phyloP scores from a whole-genome alignment of 202 grass and related monocot genomes.

The Setaria italica region DNA sequence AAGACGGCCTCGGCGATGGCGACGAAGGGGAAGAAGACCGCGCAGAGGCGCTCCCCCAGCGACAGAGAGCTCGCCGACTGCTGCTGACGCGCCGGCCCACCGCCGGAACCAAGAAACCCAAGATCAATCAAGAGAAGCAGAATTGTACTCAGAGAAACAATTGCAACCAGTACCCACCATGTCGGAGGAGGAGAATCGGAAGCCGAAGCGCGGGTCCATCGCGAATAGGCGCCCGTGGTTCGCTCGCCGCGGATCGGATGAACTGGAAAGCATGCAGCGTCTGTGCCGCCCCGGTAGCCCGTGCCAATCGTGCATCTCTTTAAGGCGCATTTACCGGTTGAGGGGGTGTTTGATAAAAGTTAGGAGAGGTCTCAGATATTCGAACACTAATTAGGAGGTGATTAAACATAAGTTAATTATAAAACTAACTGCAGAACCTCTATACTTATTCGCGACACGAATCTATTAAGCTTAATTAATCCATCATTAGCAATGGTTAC shows the following conservation, averaged over 20 bases:
- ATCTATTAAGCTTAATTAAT: too few species aligned
- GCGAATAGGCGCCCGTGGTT: not conserved
- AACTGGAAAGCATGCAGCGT: not conserved
- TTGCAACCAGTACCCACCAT: constrained; percentile 11
- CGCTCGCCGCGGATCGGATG: not conserved
- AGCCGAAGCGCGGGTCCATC: constrained; percentile 50
- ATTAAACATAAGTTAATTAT: too few species aligned
- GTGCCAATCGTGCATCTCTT: too few species aligned
- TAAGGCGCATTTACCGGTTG: too few species aligned
- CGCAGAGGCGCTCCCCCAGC: constrained; percentile 64
- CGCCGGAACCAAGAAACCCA: not conserved
- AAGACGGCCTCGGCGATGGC: constrained; percentile 57
- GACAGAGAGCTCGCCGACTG: constrained; percentile 60
- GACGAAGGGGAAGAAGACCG: constrained; percentile 58
- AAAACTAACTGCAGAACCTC: too few species aligned
- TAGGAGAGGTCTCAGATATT: too few species aligned
- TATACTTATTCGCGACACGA: too few species aligned
- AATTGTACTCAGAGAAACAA: not conserved
- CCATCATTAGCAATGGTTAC: too few species aligned
- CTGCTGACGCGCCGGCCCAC: constrained; percentile 5
- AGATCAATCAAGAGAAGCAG: not conserved
- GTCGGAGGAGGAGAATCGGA: constrained; percentile 30
- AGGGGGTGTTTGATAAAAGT: too few species aligned
- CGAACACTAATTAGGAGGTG: too few species aligned
- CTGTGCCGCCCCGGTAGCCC: not conserved